Conservation (phyloP, 2,329 filamentous ascomycete genomes). For the Neonectria sp. region DNA sequence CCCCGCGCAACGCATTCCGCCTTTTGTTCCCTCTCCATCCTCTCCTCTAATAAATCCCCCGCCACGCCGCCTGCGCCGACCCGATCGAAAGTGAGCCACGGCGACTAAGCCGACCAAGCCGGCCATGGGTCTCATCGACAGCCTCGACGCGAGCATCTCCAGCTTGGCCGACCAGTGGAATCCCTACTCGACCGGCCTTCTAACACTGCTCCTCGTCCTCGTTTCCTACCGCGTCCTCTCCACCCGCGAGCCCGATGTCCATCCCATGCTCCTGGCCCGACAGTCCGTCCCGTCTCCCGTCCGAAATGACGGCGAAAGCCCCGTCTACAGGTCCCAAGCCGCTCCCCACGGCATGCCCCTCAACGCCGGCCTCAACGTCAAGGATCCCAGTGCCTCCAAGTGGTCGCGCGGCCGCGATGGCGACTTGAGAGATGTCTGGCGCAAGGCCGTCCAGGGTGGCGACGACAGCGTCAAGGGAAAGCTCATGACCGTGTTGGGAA, state of each 20-base stretch:
- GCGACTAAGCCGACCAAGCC: constrained; percentile 26
- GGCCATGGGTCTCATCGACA: constrained; percentile 65
- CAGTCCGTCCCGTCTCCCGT: constrained; percentile 86
- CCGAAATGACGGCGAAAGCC: constrained; percentile 86
- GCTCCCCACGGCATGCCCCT: constrained; percentile 89
- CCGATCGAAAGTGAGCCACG: constrained; percentile 8
- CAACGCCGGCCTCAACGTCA: constrained; percentile 84
- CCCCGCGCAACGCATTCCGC: neutral
- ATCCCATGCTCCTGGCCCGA: constrained; percentile 90
- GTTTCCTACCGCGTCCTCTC: constrained; percentile 80
- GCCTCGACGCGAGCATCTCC: constrained; percentile 80
- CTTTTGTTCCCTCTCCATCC: neutral
- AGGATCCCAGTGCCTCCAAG: constrained; percentile 83
- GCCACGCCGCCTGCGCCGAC: neutral
- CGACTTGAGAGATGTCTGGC: constrained; percentile 94
- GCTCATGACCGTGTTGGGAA: constrained; percentile 85
- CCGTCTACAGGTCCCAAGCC: constrained; percentile 87
- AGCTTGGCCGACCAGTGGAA: constrained; percentile 86
- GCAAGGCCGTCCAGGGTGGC: constrained; percentile 75
- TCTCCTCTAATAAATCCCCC: neutral
- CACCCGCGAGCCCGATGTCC: constrained; percentile 87
- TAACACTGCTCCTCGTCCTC: constrained; percentile 75
- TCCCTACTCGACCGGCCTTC: constrained; percentile 79
- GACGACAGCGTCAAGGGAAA: constrained; percentile 79
- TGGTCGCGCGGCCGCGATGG: constrained; percentile 89